Base-by-base conservation (phyloP, 2,329 filamentous ascomycete species). In the Trichoderma cornu-damae region DNA sequence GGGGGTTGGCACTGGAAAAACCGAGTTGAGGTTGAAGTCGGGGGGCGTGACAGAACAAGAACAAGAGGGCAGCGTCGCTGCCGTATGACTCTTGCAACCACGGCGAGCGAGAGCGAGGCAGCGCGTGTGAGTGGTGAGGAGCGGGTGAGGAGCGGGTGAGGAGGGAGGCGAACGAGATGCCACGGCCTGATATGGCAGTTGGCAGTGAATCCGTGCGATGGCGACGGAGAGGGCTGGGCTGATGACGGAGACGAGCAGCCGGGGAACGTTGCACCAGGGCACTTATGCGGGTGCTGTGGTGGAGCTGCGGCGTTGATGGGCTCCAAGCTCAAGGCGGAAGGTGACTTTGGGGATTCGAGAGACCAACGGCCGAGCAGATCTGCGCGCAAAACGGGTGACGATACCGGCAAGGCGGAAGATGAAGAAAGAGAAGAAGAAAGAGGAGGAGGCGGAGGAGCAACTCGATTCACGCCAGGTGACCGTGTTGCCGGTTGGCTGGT, bases 301-400 rank as follows among this genome's bases (percentile, higher is more conserved):
- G 49, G 49, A 38, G 49, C 35, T 43, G 50, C 28, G 26, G 28
- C 24, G 30, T 28, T 38, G 40, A 34, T 38, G 22, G 47, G 49
- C 44, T 53, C 52, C 58, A 57, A 43, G 44, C 58, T 57, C 58
- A 60, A 60, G 58, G 32, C 34, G 58, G 58, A 60, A 60, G 58
- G 58, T 60, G 50, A 56, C 43, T 56, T 56, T 20, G 1, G 53
- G 24, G 18, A 34, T 40, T 56, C 22, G 42, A 30, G 12, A 56
- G n/a, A 46, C 20, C 4, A 51, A 51, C 32, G 48, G 26, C 48
- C 48, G 48, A 42, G 30, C 32, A 46, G 51, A 54, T 54, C 51
- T 30, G 51, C 51, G 18, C 16, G 28, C 22, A 18, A 24, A n/a
- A 44, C 24, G 11, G 30, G 22, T 11, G 6, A 30, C 42, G 38